Evolutionary conservation across 2,329 filamentous ascomycete species (phyloP), one percentile per base, ranked within the genome.

Genomic region (Colletotrichum acutatum): DNA sequence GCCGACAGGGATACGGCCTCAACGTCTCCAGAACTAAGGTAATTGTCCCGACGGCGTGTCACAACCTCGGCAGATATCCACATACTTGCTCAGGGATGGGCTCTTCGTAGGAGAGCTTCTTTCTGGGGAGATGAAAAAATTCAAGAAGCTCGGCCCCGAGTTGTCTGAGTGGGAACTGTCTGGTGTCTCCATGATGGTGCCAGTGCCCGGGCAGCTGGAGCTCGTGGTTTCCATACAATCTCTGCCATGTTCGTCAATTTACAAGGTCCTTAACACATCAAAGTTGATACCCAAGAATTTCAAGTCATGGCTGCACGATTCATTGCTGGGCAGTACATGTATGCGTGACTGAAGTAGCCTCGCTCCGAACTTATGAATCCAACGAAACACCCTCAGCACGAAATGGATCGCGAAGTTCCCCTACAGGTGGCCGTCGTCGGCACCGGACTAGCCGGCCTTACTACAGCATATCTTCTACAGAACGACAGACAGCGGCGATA

Each of bases 361-460:
- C 52, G 12, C 6, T 16, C 22, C 19, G 28, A 42, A 32, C n/a
- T 28, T 56, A 26, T 24, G 32, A 61, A 24, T 30, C 16, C 26
- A 9, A 49, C 24, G 6, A 14, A 46, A 11, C 16, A 52, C 24
- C 0, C 26, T 56, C 57, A n/a, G 30, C 22, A 28, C 34, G 46
- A 53, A 9, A 71, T 71, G 68, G 52, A 34, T 32, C 37, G 16
- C 28, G 63, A 62, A n/a, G 49, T n/a, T 42, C 54, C 60, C 49
- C 3, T 46, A 6, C 68, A 75, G 54, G 80, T 82, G 28, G 83
- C 83, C 68, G 76, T 84, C 53, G 75, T 84, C 34, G 83, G 83
- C 11, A 83, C 82, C 1, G 83, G 83, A 1, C 67, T 84, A 12
- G 82, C 83, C 14, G 83, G 83, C 1, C 78, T 84, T 0, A 80